A percentile compares a stretch with the other conserved stretches of the same genome.
Conservation (phyloP, 345 rosid species). For the Mercurialis annua region DNA sequence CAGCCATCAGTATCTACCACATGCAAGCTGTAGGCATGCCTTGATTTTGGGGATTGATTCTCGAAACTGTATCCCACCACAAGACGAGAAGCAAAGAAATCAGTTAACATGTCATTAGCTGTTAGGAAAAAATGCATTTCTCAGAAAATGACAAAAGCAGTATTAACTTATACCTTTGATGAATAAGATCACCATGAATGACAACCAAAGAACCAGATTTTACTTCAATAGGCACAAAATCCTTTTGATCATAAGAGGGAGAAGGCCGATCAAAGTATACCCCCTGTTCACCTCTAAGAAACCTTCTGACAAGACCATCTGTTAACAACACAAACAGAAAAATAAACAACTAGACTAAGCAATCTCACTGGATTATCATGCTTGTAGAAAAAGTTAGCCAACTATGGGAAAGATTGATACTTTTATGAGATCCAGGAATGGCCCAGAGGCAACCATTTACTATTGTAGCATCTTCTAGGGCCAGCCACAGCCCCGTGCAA, state of each 20-base stretch:
- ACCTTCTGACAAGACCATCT: conserved; percentile 92
- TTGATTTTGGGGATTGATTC: conserved; percentile 69
- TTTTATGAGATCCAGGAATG: conserved; percentile 91
- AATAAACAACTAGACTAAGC: neutral
- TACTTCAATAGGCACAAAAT: conserved; percentile 81
- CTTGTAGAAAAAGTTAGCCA: neutral
- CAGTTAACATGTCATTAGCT: neutral
- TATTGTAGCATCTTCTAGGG: conserved; percentile 85
- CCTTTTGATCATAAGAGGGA: conserved; percentile 72
- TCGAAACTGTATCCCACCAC: conserved; percentile 52
- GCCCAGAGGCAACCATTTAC: conserved; percentile 96
- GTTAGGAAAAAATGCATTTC: neutral
- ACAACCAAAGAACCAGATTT: conserved; percentile 89
- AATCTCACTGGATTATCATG: neutral
- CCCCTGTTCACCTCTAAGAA: conserved; percentile 73
- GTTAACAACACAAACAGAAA: conserved; percentile 19
- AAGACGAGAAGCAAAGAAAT: conserved; percentile 12
- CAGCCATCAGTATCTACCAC: conserved; percentile 88
- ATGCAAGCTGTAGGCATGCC: conserved; percentile 96
- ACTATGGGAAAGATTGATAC: conserved; percentile 28
- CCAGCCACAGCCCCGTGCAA: conserved; percentile 95
- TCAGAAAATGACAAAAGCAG: neutral
- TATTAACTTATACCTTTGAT: conserved; percentile 61
- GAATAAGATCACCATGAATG: conserved; percentile 88
- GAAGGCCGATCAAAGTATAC: conserved; percentile 72